Evolutionary conservation across 139 green algal species (phyloP).

Genomic region (Tetraselmis striata): DNA sequence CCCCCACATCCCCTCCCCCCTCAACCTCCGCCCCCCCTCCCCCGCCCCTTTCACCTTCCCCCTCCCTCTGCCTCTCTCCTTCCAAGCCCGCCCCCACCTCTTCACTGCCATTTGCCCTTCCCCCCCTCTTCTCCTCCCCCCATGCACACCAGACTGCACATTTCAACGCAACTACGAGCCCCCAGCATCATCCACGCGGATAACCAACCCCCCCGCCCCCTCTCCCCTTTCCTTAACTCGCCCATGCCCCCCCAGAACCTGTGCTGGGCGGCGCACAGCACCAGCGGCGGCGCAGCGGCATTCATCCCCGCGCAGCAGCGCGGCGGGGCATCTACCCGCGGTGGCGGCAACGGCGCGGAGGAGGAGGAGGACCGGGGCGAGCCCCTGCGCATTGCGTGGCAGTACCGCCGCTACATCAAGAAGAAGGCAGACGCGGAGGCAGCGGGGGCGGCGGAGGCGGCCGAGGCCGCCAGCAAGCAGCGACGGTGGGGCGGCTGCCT

Average conservation of each 20-base stretch:
- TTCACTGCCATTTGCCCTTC: not conserved
- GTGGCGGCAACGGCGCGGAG: not conserved
- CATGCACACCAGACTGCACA: not conserved
- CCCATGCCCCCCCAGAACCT: not conserved
- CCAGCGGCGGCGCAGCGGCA: not conserved
- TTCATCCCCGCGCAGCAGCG: not conserved
- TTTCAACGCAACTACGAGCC: no score
- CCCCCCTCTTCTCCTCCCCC: not conserved
- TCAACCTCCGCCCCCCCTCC: no score
- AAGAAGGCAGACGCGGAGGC: conserved; percentile 6
- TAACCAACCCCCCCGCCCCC: no score
- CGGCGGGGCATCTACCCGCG: not conserved
- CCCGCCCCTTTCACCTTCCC: no score
- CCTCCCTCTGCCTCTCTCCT: no score
- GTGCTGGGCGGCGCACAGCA: not conserved
- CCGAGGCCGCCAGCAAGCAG: not conserved
- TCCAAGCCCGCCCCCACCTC: not conserved
- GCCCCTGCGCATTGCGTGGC: conserved; percentile 75
- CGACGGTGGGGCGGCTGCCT: no score
- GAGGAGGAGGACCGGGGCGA: conserved; percentile 20
- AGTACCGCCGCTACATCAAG: conserved; percentile 78
- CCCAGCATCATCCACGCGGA: no score
- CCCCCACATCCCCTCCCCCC: no score
- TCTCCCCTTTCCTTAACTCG: no score
- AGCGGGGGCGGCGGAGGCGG: not conserved